Conservation (phyloP, 768 basidiomycete species). For the Jaapia argillacea region DNA sequence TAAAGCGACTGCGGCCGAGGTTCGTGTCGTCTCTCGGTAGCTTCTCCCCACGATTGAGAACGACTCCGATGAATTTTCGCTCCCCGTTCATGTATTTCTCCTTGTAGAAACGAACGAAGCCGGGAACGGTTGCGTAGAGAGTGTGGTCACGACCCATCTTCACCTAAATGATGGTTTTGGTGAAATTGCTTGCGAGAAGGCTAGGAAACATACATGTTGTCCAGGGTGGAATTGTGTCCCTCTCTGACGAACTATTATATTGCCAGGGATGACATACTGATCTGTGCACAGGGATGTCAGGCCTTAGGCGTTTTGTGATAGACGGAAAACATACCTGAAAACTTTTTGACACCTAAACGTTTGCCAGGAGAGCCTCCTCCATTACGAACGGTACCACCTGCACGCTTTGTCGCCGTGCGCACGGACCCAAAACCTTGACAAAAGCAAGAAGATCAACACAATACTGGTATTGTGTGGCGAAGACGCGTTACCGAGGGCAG, state of each 20-base stretch:
- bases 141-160: conserved; percentile 93
- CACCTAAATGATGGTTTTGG: conserved; percentile 39
- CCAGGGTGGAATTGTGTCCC: conserved; percentile 91
- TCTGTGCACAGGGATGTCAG: conserved; percentile 34
- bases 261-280: conserved; percentile 85
- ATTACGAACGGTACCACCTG: conserved; percentile 90
- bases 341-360: conserved; percentile 92
- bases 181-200: neutral
- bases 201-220: conserved; percentile 59
- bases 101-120: conserved; percentile 92
- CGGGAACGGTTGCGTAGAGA: conserved; percentile 81
- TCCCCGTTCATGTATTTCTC: conserved; percentile 63
- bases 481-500: conserved; percentile 23
- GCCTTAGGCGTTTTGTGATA: neutral
- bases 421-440: conserved; percentile 47
- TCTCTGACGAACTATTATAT: conserved; percentile 93
- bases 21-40: conserved; percentile 73
- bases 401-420: conserved; percentile 92
- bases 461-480: neutral
- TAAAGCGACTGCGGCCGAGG: conserved; percentile 78
- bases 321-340: conserved; percentile 58
- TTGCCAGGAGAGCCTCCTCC: conserved; percentile 90
- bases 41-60: conserved; percentile 70
- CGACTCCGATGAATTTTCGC: conserved; percentile 78
- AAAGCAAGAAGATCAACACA: neutral